phyloP scores from a whole-genome alignment of 1,284 basidiomycete genomes.

The Meira nashicola region DNA sequence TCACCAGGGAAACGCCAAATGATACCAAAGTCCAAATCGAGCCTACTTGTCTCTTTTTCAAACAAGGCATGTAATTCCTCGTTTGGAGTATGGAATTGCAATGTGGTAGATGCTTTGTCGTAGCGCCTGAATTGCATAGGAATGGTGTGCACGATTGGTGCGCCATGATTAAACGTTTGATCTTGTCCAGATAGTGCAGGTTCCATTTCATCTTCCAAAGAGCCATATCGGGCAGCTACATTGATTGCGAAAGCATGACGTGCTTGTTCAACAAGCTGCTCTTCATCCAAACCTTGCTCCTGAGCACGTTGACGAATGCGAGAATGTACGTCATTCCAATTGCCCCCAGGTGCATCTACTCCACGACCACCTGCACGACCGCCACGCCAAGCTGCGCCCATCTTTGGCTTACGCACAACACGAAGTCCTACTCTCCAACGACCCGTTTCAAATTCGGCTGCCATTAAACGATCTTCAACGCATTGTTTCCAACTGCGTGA shows the following conservation, averaged over 20 bases:
- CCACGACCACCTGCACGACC: not conserved
- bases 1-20: slow-evolving; percentile 45
- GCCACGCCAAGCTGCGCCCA: slow-evolving; percentile 6
- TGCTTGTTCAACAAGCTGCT: not conserved
- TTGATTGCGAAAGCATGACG: not conserved
- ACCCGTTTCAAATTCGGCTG: slow-evolving; percentile 27
- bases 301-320: not conserved
- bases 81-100: slow-evolving; percentile 33
- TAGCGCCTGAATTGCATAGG: slow-evolving; percentile 35
- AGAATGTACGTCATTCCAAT: not conserved
- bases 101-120: slow-evolving; percentile 24
- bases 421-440: slow-evolving; percentile 41
- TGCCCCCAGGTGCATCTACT: not conserved
- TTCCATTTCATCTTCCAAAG: slow-evolving; percentile 10
- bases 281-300: not conserved
- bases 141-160: slow-evolving; percentile 29
- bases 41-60: slow-evolving; percentile 22
- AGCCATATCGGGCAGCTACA: not conserved
- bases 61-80: slow-evolving; percentile 44
- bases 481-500: slow-evolving; percentile 31
- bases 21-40: slow-evolving; percentile 39
- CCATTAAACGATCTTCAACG: slow-evolving; percentile 34
- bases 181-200: not conserved
- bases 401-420: slow-evolving; percentile 23
- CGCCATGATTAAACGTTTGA: not conserved